These are phyloP conservation scores for Conticribra guillardii DNA, from an alignment of 108 stramenopile species.

Conservation along the genomic window DNA sequence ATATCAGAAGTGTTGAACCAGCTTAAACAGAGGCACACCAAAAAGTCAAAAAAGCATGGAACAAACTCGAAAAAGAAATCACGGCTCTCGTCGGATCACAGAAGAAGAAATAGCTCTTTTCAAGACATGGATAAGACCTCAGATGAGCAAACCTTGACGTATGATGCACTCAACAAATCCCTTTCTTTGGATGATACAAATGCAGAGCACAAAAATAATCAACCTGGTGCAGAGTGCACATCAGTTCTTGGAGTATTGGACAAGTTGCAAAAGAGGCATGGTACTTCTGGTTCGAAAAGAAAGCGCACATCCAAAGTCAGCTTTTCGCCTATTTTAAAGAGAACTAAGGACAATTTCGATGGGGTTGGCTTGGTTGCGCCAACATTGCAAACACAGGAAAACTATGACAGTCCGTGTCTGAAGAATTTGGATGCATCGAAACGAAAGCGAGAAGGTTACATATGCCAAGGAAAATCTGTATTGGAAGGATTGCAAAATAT, in stretches of 20 bases:
- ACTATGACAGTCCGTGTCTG: neutral
- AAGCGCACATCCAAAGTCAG: conserved; percentile 15
- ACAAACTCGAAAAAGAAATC: neutral
- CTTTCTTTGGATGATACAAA: neutral
- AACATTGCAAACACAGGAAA: neutral
- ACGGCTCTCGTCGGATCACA: conserved; percentile 21
- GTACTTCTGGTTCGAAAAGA: conserved; percentile 15
- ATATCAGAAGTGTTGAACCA: conserved; percentile 42
- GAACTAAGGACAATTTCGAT: neutral
- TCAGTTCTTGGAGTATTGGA: conserved; percentile 38
- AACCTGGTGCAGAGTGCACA: conserved; percentile 1
- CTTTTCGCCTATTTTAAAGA: neutral
- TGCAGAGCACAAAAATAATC: neutral
- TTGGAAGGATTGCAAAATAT: too few relatives aligned
- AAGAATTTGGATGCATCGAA: too few relatives aligned
- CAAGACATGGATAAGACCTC: neutral
- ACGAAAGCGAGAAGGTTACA: too few relatives aligned
- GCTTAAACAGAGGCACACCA: conserved; percentile 38
- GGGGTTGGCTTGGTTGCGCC: neutral
- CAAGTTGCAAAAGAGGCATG: conserved; percentile 41
- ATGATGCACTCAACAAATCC: too few relatives aligned
- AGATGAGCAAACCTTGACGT: conserved; percentile 5
- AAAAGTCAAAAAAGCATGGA: neutral
- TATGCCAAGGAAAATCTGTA: too few relatives aligned
- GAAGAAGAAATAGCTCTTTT: neutral